phyloP scores from a whole-genome alignment of 768 basidiomycete species.

The Termitomyces sp. region DNA sequence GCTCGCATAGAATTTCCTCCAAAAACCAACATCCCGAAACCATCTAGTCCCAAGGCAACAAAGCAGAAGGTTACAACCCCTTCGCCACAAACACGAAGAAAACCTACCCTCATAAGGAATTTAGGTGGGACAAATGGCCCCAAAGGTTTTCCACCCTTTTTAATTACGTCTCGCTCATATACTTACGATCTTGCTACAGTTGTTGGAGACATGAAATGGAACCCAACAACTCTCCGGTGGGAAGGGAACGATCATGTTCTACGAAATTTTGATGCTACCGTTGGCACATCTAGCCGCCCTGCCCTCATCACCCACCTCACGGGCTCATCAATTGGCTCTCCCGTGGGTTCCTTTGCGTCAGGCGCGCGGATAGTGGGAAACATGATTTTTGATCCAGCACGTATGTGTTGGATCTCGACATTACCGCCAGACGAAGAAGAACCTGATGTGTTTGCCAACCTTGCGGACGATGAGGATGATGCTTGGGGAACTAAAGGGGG shows the following conservation, averaged over 20 bases:
- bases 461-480: conserved; percentile 86
- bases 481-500: conserved; percentile 69
- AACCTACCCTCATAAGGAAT: conserved; percentile 87
- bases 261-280: conserved; percentile 83
- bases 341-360: conserved; percentile 64
- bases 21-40: conserved; percentile 23
- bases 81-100: conserved; percentile 48
- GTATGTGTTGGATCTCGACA: conserved; percentile 94
- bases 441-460: conserved; percentile 90
- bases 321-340: conserved; percentile 81
- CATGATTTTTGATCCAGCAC: conserved; percentile 94
- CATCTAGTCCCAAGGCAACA: conserved; percentile 22
- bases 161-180: background rate
- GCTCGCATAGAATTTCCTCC: conserved; percentile 49
- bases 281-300: conserved; percentile 81
- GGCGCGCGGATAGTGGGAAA: conserved; percentile 91
- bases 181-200: conserved; percentile 41
- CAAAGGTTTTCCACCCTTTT: conserved; percentile 52
- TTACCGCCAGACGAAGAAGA: conserved; percentile 86
- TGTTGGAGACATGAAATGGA: conserved; percentile 97
- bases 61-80: conserved; percentile 50
- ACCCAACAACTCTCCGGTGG: conserved; percentile 85
- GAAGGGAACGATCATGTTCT: conserved; percentile 94
- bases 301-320: conserved; percentile 94
- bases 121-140: conserved; percentile 59